Percentiles rank a stretch among this genome's conserved stretches.
phyloP scores from a whole-genome alignment of 179 eudicot genomes.

The Sideroxylon spinosum region DNA sequence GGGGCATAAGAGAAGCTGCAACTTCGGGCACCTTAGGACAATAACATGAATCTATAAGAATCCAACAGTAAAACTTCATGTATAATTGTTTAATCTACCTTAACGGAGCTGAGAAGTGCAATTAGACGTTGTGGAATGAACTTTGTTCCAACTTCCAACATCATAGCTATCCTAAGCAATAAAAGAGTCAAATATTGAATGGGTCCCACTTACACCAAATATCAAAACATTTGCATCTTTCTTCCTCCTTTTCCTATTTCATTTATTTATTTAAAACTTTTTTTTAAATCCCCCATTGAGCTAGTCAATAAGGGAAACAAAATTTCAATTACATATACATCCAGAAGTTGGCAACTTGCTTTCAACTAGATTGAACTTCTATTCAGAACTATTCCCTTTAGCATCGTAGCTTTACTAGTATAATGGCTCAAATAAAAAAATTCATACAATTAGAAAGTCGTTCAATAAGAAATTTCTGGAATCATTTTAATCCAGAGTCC shows the following conservation, averaged over 20 bases:
- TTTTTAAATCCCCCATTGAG: too few relatives aligned
- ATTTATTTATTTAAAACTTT: too few relatives aligned
- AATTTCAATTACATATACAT: background rate
- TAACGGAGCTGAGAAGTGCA: background rate
- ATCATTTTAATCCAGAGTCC: background rate
- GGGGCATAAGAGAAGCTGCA: slow-evolving; percentile 45
- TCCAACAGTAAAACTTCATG: background rate
- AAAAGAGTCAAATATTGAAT: background rate
- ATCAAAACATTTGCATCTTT: background rate
- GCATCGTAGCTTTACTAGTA: background rate
- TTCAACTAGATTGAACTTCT: background rate
- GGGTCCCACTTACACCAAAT: background rate
- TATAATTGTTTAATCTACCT: background rate
- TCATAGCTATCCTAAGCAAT: background rate
- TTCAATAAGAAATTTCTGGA: background rate
- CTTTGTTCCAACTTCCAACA: background rate
- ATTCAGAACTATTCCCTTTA: background rate
- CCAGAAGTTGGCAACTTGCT: background rate
- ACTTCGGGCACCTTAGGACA: slow-evolving; percentile 36
- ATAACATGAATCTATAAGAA: background rate
- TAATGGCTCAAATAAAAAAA: background rate
- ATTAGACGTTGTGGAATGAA: background rate
- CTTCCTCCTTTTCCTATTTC: too few relatives aligned
- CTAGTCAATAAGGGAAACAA: background rate
- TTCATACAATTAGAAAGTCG: background rate